These are phyloP conservation scores for Trebouxia sp. DNA, from an alignment of 139 green algal genomes.

Conservation along the genomic window DNA sequence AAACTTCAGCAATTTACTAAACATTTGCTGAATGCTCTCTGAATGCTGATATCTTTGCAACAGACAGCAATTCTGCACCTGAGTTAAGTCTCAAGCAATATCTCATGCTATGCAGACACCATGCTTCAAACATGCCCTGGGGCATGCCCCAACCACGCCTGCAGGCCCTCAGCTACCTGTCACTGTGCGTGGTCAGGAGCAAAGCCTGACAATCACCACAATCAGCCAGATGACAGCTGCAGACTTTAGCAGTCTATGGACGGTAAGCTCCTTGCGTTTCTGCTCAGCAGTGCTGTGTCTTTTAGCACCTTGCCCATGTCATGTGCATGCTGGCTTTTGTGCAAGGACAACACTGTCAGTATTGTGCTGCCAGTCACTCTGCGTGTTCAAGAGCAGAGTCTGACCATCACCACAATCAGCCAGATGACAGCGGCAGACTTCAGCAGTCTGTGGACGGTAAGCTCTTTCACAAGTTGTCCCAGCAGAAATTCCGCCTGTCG, in stretches of 20 bases:
- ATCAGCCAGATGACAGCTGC: conserved; percentile 14
- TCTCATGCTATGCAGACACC: not conserved
- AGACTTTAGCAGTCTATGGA: conserved; percentile 13
- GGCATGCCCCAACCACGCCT: not conserved
- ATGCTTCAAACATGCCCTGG: not conserved
- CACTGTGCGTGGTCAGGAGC: not conserved
- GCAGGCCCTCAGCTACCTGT: not conserved
- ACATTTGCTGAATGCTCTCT: too few species aligned
- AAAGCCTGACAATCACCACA: not conserved
- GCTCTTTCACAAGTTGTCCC: too few species aligned
- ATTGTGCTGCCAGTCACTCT: not conserved
- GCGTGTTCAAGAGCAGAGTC: not conserved
- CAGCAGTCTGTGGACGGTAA: conserved; percentile 7
- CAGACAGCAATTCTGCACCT: too few species aligned
- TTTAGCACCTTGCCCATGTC: too few species aligned
- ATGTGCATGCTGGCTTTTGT: too few species aligned
- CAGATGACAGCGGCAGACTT: conserved; percentile 12
- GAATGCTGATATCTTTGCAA: too few species aligned
- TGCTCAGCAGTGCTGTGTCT: too few species aligned
- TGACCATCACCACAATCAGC: conserved; percentile 6
- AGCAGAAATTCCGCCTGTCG: too few species aligned
- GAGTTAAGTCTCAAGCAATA: too few species aligned
- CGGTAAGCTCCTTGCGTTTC: not conserved
- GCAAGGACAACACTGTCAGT: too few species aligned
- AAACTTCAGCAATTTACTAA: too few species aligned